Percentiles rank a stretch among this genome's conserved stretches.
These are phyloP conservation scores for Cordyceps farinosa DNA, from an alignment of 2,329 filamentous ascomycete genomes.

Conservation along the genomic window DNA sequence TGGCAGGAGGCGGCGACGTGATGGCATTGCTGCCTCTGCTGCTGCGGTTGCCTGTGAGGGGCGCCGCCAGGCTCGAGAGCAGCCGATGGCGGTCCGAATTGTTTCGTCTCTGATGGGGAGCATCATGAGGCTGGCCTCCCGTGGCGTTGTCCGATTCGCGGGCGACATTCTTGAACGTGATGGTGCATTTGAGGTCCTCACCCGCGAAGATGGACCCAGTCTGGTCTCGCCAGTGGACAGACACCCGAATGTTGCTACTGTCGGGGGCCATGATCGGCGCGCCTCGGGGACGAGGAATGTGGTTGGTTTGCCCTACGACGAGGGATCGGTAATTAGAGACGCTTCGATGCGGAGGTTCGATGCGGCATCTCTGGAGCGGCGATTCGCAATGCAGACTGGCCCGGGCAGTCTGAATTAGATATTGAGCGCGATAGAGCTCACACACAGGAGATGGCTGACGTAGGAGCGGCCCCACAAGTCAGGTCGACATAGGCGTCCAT, in stretches of 20 bases:
- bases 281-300: neutral
- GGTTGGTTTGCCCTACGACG: neutral
- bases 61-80: constrained; percentile 39
- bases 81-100: constrained; percentile 36
- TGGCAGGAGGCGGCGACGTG: constrained; percentile 42
- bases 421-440: constrained; percentile 3
- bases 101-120: constrained; percentile 23
- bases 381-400: neutral
- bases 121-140: constrained; percentile 25
- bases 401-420: neutral
- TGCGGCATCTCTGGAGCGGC: constrained; percentile 9
- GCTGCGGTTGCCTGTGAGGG: constrained; percentile 36
- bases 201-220: constrained; percentile 78
- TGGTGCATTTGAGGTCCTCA: constrained; percentile 91
- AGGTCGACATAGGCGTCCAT: neutral
- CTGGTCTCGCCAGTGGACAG: constrained; percentile 90
- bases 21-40: constrained; percentile 42
- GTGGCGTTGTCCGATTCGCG: constrained; percentile 35
- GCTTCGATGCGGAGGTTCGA: neutral
- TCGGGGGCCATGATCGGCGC: constrained; percentile 46
- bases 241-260: constrained; percentile 67
- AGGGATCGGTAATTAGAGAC: neutral
- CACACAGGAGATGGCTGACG: constrained; percentile 15
- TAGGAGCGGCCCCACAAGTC: constrained; percentile 12
- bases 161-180: constrained; percentile 89